phyloP scores from a whole-genome alignment of 495 filamentous ascomycete species.

The Mytilinidion resinicola region DNA sequence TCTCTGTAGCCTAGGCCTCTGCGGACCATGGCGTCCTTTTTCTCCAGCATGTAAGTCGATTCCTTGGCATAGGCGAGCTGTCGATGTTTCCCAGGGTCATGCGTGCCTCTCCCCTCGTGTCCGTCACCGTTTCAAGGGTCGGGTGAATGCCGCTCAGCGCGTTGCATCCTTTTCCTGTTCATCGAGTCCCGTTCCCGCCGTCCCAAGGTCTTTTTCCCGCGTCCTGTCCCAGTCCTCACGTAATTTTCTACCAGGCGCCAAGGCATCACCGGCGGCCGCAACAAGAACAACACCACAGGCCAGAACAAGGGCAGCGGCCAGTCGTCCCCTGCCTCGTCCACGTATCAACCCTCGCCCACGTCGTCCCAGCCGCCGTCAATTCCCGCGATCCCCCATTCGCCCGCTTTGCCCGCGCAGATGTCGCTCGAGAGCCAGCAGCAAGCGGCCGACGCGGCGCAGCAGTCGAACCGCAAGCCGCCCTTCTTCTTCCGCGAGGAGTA shows the following conservation, averaged over 20 bases:
- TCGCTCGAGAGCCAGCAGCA: slow-evolving; percentile 22
- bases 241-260: slow-evolving; percentile 24
- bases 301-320: slow-evolving; percentile 31
- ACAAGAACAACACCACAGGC: slow-evolving; percentile 23
- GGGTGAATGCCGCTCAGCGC: slow-evolving; percentile 24
- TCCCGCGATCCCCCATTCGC: slow-evolving; percentile 31
- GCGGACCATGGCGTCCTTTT: slow-evolving; percentile 30
- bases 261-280: slow-evolving; percentile 29
- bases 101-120: slow-evolving; percentile 19
- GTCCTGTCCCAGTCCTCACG: slow-evolving; percentile 6
- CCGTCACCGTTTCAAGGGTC: slow-evolving; percentile 20
- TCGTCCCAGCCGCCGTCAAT: slow-evolving; percentile 21
- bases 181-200: too few relatives aligned
- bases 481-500: slow-evolving; percentile 75
- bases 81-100: slow-evolving; percentile 10
- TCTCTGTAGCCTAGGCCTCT: slow-evolving; percentile 1
- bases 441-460: not conserved
- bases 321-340: slow-evolving; percentile 29
- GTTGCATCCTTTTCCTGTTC: slow-evolving; percentile 4
- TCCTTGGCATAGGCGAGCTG: slow-evolving; percentile 15
- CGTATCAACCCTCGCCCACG: slow-evolving; percentile 17
- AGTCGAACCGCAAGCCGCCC: slow-evolving; percentile 45
- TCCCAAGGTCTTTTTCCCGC: not conserved
- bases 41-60: slow-evolving; percentile 31
- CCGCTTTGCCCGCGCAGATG: slow-evolving; percentile 29